Evolutionary conservation across 2,329 filamentous ascomycete genomes (phyloP), one percentile per base, ranked within the genome.

Genomic region (Aspergillus aculeatus): DNA sequence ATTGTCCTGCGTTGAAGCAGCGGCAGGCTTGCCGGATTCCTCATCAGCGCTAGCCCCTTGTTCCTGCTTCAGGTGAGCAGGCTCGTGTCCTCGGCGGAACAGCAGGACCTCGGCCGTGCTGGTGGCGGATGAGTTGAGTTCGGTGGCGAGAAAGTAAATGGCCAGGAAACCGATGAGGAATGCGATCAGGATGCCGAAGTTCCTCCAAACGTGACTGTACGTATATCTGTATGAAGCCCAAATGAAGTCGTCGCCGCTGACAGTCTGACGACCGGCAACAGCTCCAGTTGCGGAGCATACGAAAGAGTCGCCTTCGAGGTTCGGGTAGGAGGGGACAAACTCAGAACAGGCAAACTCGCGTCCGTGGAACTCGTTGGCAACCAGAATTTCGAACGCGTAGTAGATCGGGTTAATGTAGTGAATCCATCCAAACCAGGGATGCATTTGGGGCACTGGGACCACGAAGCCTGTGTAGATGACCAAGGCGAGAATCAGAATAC

Each of bases 301-400:
- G 31, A 79, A 82, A 62, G 83, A 60, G 0, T 62, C 56, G 19
- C 65, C 67, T 0, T 64, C 60, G 4, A 76, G 56, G 50, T 69
- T 70, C 2, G 73, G 75, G 52, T 84, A 84, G 2, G 58, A 64
- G 0, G 83, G 82, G 14, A 85, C 71, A 52, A 78, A 78, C 1
- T 69, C 62, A 0, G 75, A 72, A 65, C 83, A 86, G 2, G 61
- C 56, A 69, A 88, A 94, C 0, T 87, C 66, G 14, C 86, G 84
- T 57, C 80, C 78, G 66, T 86, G 76, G 64, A 96, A 96, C 74
- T 96, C 92, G 75, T 96, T 96, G 64, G 91, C 84, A 81, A 95
- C 88, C 24, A 96, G 81, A 0, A 88, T 80, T 72, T 96, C 91
- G 67, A 96, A 96, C 0, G 87, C 86, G 63, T 95, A 96, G 3